Evolutionary conservation across 345 rosid species (phyloP), one percentile per base, ranked within the genome.

Genomic region (Linum lewisii): DNA sequence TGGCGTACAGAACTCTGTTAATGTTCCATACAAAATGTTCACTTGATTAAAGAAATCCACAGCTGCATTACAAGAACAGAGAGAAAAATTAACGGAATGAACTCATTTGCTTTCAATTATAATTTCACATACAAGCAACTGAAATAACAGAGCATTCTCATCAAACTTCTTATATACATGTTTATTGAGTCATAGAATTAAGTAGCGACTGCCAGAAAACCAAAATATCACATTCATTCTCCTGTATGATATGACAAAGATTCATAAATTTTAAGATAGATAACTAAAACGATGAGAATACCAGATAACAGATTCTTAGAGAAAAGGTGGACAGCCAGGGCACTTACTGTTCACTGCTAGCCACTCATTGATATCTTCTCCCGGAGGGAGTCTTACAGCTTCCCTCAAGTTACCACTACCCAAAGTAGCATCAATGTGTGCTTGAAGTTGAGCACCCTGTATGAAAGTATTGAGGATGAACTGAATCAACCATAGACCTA

Each of bases 1-100:
- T 23, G 81, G 54, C 1, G 92, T 85, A 72, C 92, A 82, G 77
- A 85, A 82, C 54, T 85, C 88, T 5, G 92, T 78, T 5, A 85
- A 77, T 21, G 92, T 85, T 54, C 92, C 92, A 26, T 72, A 80
- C 11, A 85, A 66, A 54, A 85, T 72, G 52, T 85, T 80, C 59
- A 85, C 86, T 66, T 85, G 92, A 62, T 85, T 85, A 81, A 85
- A 85, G 71, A 85, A 85, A 61, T 85, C 92, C 62, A 85, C 92
- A 0, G 92, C 91, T 84, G 78, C 24, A 72, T 8, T 0, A 32
- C 34, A 54, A 11, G 18, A 47, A 61, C 45, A 54, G 52, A 24
- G 24, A 25, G 44, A 63, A 21, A 26, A 57, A 69, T 36, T 1
- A 42, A 11, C 21, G 23, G 42, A 26, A 19, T 24, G 45, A 42